Evolutionary conservation across 176 grass and related monocot genomes (phyloP), one percentile per base, ranked within the genome.

Genomic region (Calamus simplicifolius): DNA sequence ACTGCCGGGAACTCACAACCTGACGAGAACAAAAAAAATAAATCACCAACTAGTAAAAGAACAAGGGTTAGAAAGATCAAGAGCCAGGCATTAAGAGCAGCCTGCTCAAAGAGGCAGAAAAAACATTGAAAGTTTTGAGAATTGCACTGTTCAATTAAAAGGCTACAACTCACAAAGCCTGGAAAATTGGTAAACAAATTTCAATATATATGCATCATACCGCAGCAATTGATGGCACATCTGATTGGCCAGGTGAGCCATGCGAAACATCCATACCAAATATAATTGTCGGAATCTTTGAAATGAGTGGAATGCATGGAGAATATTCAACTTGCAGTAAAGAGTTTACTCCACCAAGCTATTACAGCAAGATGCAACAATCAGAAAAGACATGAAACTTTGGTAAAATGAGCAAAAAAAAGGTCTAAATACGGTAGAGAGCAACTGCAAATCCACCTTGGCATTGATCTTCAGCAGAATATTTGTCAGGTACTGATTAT

Each of bases 401-500:
- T 69, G 17, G 19, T 16, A 58, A 18, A 7, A 55, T 25, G n/a
- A 13, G 52, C 29, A 55, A 5, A 5, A 14, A 56, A 63, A 31
- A 35, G 12, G 35, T 38, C 35, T 38, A 38, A 38, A 38, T 8
- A 38, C 2, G 35, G 6, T 38, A 38, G 35, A 38, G 8, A 7
- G 35, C 35, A 38, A 2, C 35, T 2, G 1, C 35, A 38, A 38
- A 38, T 38, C 12, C 13, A 97, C 93, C 79, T 97, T 97, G 0
- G 84, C 93, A 58, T 97, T 97, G 26, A 97, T 97, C 56, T 97
- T 97, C 13, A 92, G 51, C 0, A 97, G 52, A 4, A 97, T 67
- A 60, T 98, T 98, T 1, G 87, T 98, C 27, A 97, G 59, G 58
- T 97, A 97, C 8, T 97, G 87, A 49, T 97, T 87, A 56, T 97